Evolutionary conservation across 495 filamentous ascomycete genomes (phyloP).

Genomic region (Trichoderma virens): DNA sequence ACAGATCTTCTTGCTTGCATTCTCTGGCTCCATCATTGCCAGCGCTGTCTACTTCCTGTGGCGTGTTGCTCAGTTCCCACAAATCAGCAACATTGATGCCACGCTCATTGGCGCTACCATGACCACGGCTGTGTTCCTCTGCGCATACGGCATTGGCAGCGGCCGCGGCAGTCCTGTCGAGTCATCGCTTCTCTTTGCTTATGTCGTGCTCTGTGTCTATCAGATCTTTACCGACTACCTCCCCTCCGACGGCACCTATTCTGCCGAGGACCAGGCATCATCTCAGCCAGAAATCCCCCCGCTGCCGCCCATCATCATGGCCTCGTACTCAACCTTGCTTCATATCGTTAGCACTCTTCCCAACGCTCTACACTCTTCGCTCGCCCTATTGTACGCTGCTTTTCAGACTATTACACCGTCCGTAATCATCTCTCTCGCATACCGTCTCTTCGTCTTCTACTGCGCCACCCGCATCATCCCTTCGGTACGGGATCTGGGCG

Average conservation of each 20-base stretch:
- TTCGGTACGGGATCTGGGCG: slow-evolving; percentile 77
- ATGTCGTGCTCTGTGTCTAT: slow-evolving; percentile 93
- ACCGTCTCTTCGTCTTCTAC: slow-evolving; percentile 89
- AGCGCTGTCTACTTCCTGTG: slow-evolving; percentile 94
- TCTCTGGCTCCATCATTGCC: slow-evolving; percentile 85
- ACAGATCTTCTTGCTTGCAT: slow-evolving; percentile 78
- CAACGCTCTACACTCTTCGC: slow-evolving; percentile 70
- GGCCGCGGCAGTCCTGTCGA: slow-evolving; percentile 94
- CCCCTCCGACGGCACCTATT: slow-evolving; percentile 57
- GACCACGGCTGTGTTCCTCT: slow-evolving; percentile 83
- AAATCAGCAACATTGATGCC: slow-evolving; percentile 89
- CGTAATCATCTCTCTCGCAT: slow-evolving; percentile 87
- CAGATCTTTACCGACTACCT: slow-evolving; percentile 98
- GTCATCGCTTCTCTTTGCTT: slow-evolving; percentile 91
- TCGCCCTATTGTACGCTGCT: slow-evolving; percentile 81
- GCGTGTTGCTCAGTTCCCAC: slow-evolving; percentile 87
- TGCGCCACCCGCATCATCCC: slow-evolving; percentile 94
- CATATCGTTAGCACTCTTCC: slow-evolving; percentile 79
- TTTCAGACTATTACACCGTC: slow-evolving; percentile 90
- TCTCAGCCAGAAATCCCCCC: slow-evolving; percentile 79
- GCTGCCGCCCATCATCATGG: slow-evolving; percentile 94
- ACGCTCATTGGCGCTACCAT: slow-evolving; percentile 86
- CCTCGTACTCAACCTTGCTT: slow-evolving; percentile 87
- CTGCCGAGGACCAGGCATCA: slow-evolving; percentile 36
- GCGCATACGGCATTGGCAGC: slow-evolving; percentile 88